A percentile compares a stretch with the other conserved stretches of the same genome.
phyloP scores from a whole-genome alignment of 2,329 filamentous ascomycete genomes.

The Rosellinia necatrix region DNA sequence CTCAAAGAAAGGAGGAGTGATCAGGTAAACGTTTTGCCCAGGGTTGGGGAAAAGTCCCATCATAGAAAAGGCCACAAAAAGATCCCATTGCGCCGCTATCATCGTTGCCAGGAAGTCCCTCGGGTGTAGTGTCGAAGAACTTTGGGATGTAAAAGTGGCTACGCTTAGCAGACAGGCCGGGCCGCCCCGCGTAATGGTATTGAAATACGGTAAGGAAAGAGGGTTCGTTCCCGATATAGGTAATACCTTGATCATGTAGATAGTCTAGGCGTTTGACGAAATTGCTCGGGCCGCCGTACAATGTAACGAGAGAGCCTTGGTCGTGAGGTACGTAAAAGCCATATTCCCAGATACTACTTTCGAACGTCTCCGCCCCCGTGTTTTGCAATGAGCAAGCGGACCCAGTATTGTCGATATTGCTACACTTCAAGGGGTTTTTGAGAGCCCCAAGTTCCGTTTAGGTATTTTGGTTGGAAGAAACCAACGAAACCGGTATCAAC shows the following conservation, averaged over 20 bases:
- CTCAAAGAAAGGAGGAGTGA: conserved; percentile 70
- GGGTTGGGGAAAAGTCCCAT: conserved; percentile 72
- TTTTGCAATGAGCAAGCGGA: conserved; percentile 63
- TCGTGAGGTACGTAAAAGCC: conserved; percentile 66
- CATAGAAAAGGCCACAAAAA: conserved; percentile 69
- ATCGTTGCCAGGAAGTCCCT: conserved; percentile 71
- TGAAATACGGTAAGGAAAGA: conserved; percentile 57
- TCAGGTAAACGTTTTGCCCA: conserved; percentile 73
- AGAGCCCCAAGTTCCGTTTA: conserved; percentile 70
- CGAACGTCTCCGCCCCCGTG: conserved; percentile 70
- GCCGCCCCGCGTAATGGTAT: conserved; percentile 71
- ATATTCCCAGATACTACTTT: conserved; percentile 75
- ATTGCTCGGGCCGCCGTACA: conserved; percentile 61
- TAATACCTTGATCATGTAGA: conserved; percentile 66
- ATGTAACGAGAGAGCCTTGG: conserved; percentile 57
- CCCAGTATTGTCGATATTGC: conserved; percentile 50
- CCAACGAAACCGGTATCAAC: conserved; percentile 68
- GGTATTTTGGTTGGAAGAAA: conserved; percentile 71
- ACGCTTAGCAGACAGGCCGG: conserved; percentile 57
- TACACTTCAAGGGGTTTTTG: conserved; percentile 72
- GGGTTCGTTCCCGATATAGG: conserved; percentile 68
- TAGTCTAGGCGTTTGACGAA: conserved; percentile 67
- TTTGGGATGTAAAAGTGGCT: conserved; percentile 69
- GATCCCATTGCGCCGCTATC: conserved; percentile 73
- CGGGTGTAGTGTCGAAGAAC: conserved; percentile 62